These are phyloP conservation scores for Rhytidiadelphus loreus DNA, from an alignment of 225 moss, liverwort and hornwort species.

Conservation along the genomic window DNA sequence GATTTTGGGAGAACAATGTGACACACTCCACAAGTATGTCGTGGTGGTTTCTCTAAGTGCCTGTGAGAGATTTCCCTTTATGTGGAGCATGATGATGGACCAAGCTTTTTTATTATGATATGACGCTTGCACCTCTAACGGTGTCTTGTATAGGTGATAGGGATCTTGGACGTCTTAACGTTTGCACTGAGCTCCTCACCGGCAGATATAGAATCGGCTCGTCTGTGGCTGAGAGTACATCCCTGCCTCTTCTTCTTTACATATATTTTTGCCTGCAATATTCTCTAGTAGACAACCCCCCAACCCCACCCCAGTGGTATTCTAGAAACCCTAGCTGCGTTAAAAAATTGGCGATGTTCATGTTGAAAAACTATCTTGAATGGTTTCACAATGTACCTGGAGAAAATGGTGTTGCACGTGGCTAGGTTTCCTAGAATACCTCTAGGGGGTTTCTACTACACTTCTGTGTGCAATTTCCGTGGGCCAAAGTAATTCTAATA, in stretches of 20 bases:
- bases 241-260: not conserved
- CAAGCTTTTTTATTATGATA: not conserved
- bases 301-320: not conserved
- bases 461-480: not conserved
- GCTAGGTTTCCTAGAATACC: not conserved
- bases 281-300: not conserved
- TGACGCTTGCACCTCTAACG: not conserved
- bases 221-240: conserved; percentile 81
- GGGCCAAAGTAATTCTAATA: not conserved
- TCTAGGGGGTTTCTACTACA: not conserved
- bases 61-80: not conserved
- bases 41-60: not conserved
- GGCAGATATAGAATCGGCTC: conserved; percentile 68
- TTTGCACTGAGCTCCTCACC: conserved; percentile 60
- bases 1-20: not conserved
- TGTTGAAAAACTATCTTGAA: not conserved
- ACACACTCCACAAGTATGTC: not conserved
- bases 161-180: conserved; percentile 75
- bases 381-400: not conserved
- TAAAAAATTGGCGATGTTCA: not conserved
- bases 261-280: not conserved
- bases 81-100: not conserved
- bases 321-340: not conserved
- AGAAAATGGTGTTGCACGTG: not conserved
- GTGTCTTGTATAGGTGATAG: conserved; percentile 50